Evolutionary conservation across 1,284 basidiomycete genomes (phyloP), one percentile per base, ranked within the genome.

Genomic region (Porodaedalea pini): DNA sequence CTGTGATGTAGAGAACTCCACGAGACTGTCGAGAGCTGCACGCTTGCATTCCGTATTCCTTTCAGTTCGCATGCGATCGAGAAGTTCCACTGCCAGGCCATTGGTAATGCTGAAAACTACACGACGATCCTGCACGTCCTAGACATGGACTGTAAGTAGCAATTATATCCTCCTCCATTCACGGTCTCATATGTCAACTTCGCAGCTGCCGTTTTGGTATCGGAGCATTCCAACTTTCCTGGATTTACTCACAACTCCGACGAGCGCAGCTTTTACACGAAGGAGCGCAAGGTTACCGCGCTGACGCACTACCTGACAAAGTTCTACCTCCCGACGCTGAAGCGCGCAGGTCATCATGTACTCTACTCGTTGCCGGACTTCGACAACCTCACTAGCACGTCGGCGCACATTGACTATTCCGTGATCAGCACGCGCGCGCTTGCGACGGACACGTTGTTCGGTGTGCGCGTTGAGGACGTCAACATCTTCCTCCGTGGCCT

Each of bases 401-500:
- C 41, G 13, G 37, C 55, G 1, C 54, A 54, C 39, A 60, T 64
- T 36, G 57, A 65, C 43, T 62, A 62, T 51, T 62, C 61, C 6
- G 49, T 61, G 29, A 44, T 54, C 48, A 60, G 55, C 49, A 55
- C 53, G 29, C 32, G 31, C 32, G 41, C 51, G 5, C 51, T 56
- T 29, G 57, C 53, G 51, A 60, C 36, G 57, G 50, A 66, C 34
- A 64, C 64, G 10, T 58, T 72, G 31, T 61, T 64, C 54, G 68
- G 67, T 49, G 56, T 70, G 34, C 43, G 62, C 37, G 60, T 69
- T 31, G 60, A 68, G 32, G 64, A 70, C 51, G 66, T 72, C 63
- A 71, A 72, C 62, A 59, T 56, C 11, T 67, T 67, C 61, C 64
- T 72, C 43, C 63, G 64, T 7, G 64, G 65, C 1, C 44, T 66